Percentiles rank a stretch among this genome's conserved stretches.
Conservation (phyloP, 768 basidiomycete species). For the Psilocybe cubensis region DNA sequence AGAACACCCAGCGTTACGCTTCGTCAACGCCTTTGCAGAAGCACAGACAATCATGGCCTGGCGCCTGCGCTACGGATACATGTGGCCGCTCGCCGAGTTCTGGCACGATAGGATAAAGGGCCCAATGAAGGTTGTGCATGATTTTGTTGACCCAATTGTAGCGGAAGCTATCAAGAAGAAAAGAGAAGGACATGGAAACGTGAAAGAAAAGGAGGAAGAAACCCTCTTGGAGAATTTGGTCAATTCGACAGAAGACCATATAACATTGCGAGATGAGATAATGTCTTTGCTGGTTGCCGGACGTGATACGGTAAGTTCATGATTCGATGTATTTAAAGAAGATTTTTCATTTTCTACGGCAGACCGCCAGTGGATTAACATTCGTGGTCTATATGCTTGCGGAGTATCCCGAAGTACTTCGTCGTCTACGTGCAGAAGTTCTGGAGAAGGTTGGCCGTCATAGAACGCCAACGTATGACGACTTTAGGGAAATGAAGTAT, state of each 20-base stretch:
- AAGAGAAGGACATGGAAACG: slow-evolving; percentile 23
- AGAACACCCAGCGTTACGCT: slow-evolving; percentile 28
- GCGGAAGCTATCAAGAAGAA: slow-evolving; percentile 39
- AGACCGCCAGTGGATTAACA: slow-evolving; percentile 49
- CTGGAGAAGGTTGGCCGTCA: slow-evolving; percentile 38
- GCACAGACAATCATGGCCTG: slow-evolving; percentile 35
- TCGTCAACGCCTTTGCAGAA: slow-evolving; percentile 37
- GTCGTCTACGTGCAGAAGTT: slow-evolving; percentile 43
- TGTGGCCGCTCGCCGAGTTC: slow-evolving; percentile 50
- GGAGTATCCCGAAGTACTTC: slow-evolving; percentile 44
- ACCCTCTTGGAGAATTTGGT: slow-evolving; percentile 50
- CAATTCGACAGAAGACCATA: slow-evolving; percentile 37
- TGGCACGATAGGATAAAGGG: slow-evolving; percentile 43
- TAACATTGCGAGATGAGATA: slow-evolving; percentile 43
- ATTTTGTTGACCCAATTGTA: slow-evolving; percentile 54
- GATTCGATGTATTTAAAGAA: background rate
- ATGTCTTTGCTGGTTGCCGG: slow-evolving; percentile 49
- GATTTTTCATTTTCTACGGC: background rate
- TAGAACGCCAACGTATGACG: slow-evolving; percentile 43
- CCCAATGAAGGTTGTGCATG: slow-evolving; percentile 42
- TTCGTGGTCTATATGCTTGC: slow-evolving; percentile 50
- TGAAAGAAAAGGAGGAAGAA: slow-evolving; percentile 30
- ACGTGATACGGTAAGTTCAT: slow-evolving; percentile 39
- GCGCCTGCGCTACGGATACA: slow-evolving; percentile 39
- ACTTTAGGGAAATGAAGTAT: slow-evolving; percentile 50